Conservation (phyloP, 768 basidiomycete species). For the Melanogaster broomeanus region DNA sequence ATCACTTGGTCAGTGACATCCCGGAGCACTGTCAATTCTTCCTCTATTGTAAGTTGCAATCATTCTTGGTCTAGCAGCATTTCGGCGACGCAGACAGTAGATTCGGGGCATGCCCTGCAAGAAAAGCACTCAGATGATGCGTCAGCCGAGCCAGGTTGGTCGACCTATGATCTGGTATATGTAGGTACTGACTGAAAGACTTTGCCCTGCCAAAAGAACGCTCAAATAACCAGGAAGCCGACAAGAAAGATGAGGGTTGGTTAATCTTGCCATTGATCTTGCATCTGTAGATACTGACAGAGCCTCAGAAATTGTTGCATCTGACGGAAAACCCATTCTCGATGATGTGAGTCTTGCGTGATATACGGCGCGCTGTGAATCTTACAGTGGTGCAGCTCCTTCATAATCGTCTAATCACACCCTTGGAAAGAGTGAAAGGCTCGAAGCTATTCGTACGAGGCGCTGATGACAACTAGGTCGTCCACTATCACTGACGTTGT, state of each 20-base stretch:
- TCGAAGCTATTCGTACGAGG: conserved; percentile 20
- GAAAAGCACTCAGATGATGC: conserved; percentile 26
- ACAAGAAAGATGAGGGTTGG: no score
- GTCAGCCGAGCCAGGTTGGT: conserved; percentile 48
- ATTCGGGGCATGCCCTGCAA: conserved; percentile 24
- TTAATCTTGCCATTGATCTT: no score
- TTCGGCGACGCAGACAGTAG: conserved; percentile 1
- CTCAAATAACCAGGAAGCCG: no score
- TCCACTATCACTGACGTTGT: background rate
- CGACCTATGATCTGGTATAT: background rate
- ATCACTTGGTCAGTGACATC: conserved; percentile 42
- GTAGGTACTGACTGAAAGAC: no score
- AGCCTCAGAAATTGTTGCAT: conserved; percentile 19
- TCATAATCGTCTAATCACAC: conserved; percentile 18
- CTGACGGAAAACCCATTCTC: conserved; percentile 19
- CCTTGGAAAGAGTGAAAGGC: conserved; percentile 17
- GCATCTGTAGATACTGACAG: background rate
- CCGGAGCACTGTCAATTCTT: conserved; percentile 48
- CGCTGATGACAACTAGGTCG: background rate
- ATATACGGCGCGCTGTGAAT: background rate
- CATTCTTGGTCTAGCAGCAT: background rate
- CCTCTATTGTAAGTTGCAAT: conserved; percentile 49
- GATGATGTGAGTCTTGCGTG: conserved; percentile 18
- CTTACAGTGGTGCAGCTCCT: conserved; percentile 14
- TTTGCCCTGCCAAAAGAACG: no score